phyloP scores from a whole-genome alignment of 176 grass and related monocot species.

The Puccinellia tenuiflora region DNA sequence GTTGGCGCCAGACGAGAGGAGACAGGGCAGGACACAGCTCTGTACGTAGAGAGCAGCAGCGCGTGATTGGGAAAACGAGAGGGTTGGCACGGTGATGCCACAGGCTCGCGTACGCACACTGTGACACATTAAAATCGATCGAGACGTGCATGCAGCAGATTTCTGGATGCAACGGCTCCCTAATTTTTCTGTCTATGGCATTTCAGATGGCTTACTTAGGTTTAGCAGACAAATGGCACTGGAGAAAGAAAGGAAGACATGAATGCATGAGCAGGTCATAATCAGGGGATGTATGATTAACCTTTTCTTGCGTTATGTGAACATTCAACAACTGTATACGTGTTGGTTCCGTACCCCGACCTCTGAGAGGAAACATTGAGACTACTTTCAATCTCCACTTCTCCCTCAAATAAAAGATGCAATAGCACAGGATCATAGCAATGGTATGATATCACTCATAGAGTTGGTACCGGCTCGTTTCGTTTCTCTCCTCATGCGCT shows the following conservation, averaged over 20 bases:
- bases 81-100: not conserved
- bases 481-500: too few relatives aligned
- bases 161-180: not conserved
- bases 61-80: not conserved
- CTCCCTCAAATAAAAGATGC: too few relatives aligned
- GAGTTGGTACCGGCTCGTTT: too few relatives aligned
- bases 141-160: conserved; percentile 17
- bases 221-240: not conserved
- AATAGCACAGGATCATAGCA: too few relatives aligned
- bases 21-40: not conserved
- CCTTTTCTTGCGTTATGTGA: not conserved
- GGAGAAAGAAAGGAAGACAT: not conserved
- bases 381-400: not conserved
- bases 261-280: not conserved
- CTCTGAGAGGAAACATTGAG: not conserved
- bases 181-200: not conserved
- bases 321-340: not conserved
- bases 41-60: conserved; percentile 22
- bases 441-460: too few relatives aligned
- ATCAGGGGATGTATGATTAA: not conserved
- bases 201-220: not conserved
- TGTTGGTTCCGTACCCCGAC: not conserved
- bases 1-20: conserved; percentile 46
- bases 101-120: not conserved
- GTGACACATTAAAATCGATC: not conserved